These are phyloP conservation scores for Xylariaceae sp. DNA, from an alignment of 2,329 filamentous ascomycete species.

Conservation along the genomic window DNA sequence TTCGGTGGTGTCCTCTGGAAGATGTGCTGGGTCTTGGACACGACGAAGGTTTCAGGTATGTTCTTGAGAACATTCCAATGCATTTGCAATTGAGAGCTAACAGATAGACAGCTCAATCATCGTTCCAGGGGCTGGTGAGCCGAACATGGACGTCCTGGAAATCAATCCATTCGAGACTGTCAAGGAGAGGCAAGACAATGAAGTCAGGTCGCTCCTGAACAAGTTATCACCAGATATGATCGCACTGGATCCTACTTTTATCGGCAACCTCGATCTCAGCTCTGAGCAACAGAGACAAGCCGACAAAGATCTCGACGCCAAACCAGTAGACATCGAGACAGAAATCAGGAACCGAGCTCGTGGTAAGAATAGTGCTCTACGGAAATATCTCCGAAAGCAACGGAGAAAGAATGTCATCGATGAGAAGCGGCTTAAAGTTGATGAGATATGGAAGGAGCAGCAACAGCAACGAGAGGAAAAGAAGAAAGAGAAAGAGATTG, in stretches of 20 bases:
- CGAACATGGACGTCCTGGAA: constrained; percentile 93
- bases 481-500: constrained; percentile 60
- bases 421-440: constrained; percentile 82
- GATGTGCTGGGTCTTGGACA: constrained; percentile 86
- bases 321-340: constrained; percentile 52
- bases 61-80: constrained; percentile 37
- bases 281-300: constrained; percentile 72
- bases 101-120: constrained; percentile 50
- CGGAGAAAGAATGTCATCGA: constrained; percentile 91
- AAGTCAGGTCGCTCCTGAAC: constrained; percentile 86
- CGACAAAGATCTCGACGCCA: constrained; percentile 75
- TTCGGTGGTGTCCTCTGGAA: constrained; percentile 92
- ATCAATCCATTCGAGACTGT: constrained; percentile 91
- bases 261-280: constrained; percentile 81
- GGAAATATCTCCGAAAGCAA: constrained; percentile 89
- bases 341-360: constrained; percentile 73
- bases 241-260: constrained; percentile 83
- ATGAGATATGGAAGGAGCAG: constrained; percentile 70
- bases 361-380: constrained; percentile 84
- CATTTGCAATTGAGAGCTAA: constrained; percentile 40
- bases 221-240: constrained; percentile 98
- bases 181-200: constrained; percentile 87
- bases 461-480: constrained; percentile 63
- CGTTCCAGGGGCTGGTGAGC: constrained; percentile 90
- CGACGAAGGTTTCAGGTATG: constrained; percentile 70